Conservation (phyloP, 768 basidiomycete genomes). For the Calocybe cyanea region DNA sequence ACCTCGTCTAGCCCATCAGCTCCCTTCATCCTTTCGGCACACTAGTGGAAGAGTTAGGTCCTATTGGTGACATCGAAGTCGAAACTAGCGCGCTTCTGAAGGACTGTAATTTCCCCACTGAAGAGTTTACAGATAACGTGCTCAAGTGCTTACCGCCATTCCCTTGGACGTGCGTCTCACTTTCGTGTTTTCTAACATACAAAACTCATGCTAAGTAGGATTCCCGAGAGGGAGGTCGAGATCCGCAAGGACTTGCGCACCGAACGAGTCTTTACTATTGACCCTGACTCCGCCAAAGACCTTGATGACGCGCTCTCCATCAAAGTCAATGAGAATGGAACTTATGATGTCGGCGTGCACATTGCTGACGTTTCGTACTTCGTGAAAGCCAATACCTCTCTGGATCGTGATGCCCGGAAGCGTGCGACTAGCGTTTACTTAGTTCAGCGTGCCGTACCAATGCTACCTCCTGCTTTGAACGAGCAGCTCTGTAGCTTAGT, state of each 20-base stretch:
- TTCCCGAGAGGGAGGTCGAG: slow-evolving; percentile 88
- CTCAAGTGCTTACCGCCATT: slow-evolving; percentile 93
- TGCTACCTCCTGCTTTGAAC: slow-evolving; percentile 92
- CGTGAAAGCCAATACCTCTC: slow-evolving; percentile 90
- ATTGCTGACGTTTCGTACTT: slow-evolving; percentile 96
- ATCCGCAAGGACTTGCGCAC: slow-evolving; percentile 83
- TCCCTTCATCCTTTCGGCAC: slow-evolving; percentile 99
- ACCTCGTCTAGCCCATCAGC: slow-evolving; percentile 70
- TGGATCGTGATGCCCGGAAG: slow-evolving; percentile 97
- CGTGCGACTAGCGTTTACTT: slow-evolving; percentile 97
- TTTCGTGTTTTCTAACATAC: slow-evolving; percentile 4
- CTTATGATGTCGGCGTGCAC: slow-evolving; percentile 91
- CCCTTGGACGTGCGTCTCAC: slow-evolving; percentile 77
- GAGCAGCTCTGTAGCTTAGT: slow-evolving; percentile 91
- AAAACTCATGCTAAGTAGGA: slow-evolving; percentile 35
- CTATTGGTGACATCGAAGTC: slow-evolving; percentile 97
- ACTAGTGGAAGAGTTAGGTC: slow-evolving; percentile 94
- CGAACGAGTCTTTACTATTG: slow-evolving; percentile 90
- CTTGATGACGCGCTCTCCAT: slow-evolving; percentile 94
- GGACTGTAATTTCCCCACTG: slow-evolving; percentile 98
- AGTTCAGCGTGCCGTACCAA: slow-evolving; percentile 92
- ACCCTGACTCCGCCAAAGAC: slow-evolving; percentile 86
- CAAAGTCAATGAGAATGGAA: slow-evolving; percentile 86
- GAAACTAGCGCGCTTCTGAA: slow-evolving; percentile 97
- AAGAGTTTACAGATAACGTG: slow-evolving; percentile 94